Conservation (phyloP, 2,329 filamentous ascomycete species). For the Aspergillus costaricaensis region DNA sequence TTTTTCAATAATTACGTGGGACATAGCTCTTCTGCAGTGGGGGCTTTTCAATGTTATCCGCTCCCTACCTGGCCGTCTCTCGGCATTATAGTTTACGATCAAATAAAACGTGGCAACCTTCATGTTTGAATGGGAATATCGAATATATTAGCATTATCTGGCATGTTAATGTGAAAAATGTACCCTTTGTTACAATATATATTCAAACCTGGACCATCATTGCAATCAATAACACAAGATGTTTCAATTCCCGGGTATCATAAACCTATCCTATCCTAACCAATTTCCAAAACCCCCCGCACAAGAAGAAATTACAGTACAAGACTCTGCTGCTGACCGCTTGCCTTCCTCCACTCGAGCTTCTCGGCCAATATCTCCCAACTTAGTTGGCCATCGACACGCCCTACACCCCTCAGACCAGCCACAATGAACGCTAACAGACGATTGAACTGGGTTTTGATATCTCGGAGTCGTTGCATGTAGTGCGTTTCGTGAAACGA, state of each 20-base stretch:
- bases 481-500: constrained; percentile 49
- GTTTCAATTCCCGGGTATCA: not conserved
- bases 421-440: constrained; percentile 70
- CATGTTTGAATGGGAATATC: too few relatives aligned
- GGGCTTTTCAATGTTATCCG: too few relatives aligned
- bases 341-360: constrained; percentile 57
- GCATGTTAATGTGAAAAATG: too few relatives aligned
- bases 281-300: not conserved
- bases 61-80: too few relatives aligned
- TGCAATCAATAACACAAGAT: not conserved
- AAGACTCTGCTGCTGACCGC: not conserved
- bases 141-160: too few relatives aligned
- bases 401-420: constrained; percentile 72
- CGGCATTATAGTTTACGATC: too few relatives aligned
- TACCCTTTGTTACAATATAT: too few relatives aligned
- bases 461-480: constrained; percentile 54
- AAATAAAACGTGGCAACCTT: too few relatives aligned
- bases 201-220: not conserved
- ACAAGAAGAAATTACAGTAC: not conserved
- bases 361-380: constrained; percentile 84
- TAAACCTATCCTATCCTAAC: not conserved
- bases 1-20: not conserved
- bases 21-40: not conserved
- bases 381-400: constrained; percentile 69
- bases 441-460: constrained; percentile 65